Evolutionary conservation across 306 rosid genomes (phyloP), one percentile per base, ranked within the genome.

Genomic region (Lablab purpureus): DNA sequence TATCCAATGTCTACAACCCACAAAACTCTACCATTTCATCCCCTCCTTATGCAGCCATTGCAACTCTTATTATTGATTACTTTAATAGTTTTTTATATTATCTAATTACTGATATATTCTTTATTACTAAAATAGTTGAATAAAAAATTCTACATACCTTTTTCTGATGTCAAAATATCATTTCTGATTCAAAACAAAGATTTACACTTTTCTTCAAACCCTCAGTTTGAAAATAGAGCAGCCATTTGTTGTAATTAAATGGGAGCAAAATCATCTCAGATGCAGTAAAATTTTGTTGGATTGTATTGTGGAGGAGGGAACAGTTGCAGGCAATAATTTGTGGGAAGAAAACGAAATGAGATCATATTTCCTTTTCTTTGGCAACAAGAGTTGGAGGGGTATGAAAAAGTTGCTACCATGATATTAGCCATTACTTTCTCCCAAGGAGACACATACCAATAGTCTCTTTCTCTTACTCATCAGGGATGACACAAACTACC

Each of bases 371-470:
- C 36, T 71, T 81, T 67, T 65, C 50, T 40, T 52, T 11, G 64
- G 15, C 32, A 37, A 60, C 63, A 70, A 50, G 71, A 80, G 79
- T 62, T 76, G 32, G 75, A 18, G 9, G 78, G 78, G 49, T 59
- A 49, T 76, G 56, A 80, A 73, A 82, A 85, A 74, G 77, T 50
- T 75, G 27, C 36, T 79, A 46, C 74, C 81, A 62, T 68, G 40
- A 56, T 37, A 34, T 81, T 89, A 23, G 77, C 83, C 83, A 89
- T 71, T 46, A 82, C 60, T 64, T 59, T 51, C 74, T 62, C 41
- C 72, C 70, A 30, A 22, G 36, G 73, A 71, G 85, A 49, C 56
- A 75, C 67, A 81, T 19, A 46, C 27, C 47, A 64, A 30, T 34
- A 45, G 11, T 83, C 78, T 49, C 73, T 77, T 14, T 82, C 81